These are phyloP conservation scores for Podila clonocystis DNA, from an alignment of 192 early-diverging fungal species.

Conservation along the genomic window DNA sequence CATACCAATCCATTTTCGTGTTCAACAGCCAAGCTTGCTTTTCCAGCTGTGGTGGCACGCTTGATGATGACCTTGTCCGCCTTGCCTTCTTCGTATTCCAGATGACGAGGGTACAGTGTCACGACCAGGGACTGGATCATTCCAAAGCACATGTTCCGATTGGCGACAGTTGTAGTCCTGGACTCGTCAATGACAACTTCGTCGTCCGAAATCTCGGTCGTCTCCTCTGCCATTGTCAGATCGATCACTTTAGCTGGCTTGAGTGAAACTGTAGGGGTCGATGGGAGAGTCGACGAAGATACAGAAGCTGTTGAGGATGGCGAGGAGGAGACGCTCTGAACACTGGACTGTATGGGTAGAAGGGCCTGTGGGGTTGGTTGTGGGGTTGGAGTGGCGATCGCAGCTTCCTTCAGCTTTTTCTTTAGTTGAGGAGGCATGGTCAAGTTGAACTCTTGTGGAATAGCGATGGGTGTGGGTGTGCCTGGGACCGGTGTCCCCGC, in stretches of 20 bases:
- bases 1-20: conserved; percentile 34
- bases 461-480: not conserved
- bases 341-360: not conserved
- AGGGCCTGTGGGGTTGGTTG: not conserved
- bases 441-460: not conserved
- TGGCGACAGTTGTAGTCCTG: conserved; percentile 39
- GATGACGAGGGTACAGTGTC: conserved; percentile 48
- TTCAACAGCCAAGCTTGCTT: conserved; percentile 42
- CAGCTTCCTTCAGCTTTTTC: no score
- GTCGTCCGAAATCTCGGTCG: conserved; percentile 22
- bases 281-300: conserved; percentile 12
- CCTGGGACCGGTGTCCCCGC: not conserved
- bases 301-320: conserved; percentile 1
- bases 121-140: conserved; percentile 47
- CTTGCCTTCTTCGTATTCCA: conserved; percentile 37
- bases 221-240: conserved; percentile 34
- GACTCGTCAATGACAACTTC: conserved; percentile 50
- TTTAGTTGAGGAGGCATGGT: not conserved
- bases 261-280: not conserved
- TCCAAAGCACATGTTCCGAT: conserved; percentile 53
- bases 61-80: conserved; percentile 36
- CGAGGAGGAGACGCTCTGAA: no score
- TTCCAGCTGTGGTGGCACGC: conserved; percentile 32
- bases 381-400: not conserved
- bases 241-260: conserved; percentile 19